Percentiles rank a stretch among this genome's conserved stretches.
These are phyloP conservation scores for Azolla pinnata DNA, from an alignment of 75 land plant species.

Conservation along the genomic window DNA sequence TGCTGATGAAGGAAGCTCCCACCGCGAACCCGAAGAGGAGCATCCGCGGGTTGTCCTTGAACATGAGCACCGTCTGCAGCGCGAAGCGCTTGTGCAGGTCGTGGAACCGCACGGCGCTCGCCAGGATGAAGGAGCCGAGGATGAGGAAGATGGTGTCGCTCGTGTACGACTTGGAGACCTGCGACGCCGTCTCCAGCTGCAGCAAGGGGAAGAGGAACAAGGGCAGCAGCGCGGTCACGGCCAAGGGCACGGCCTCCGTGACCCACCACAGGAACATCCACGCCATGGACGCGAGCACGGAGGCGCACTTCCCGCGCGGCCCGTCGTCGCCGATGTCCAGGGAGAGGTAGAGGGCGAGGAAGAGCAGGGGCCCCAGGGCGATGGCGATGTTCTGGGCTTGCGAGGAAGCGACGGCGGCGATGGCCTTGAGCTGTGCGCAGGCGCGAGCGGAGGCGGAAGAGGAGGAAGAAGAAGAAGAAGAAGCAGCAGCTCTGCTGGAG, in stretches of 20 bases:
- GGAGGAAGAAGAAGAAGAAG: too few relatives aligned
- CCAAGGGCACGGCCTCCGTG: constrained; percentile 78
- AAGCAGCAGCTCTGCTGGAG: too few relatives aligned
- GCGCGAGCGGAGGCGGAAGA: too few relatives aligned
- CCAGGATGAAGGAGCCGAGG: constrained; percentile 86
- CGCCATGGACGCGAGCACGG: constrained; percentile 55
- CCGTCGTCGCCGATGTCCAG: constrained; percentile 31
- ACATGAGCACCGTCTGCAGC: constrained; percentile 62
- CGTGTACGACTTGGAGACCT: constrained; percentile 69
- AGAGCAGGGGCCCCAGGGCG: constrained; percentile 38
- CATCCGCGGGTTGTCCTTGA: constrained; percentile 55
- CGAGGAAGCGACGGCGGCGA: too few relatives aligned
- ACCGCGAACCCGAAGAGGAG: constrained; percentile 74
- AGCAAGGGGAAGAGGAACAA: constrained; percentile 74
- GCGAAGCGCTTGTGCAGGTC: constrained; percentile 67
- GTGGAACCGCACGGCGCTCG: constrained; percentile 69
- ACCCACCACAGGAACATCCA: constrained; percentile 92
- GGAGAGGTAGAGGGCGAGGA: constrained; percentile 21
- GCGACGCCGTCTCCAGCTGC: constrained; percentile 45
- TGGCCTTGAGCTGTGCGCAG: too few relatives aligned
- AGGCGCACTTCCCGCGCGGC: constrained; percentile 10
- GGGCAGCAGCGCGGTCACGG: constrained; percentile 69
- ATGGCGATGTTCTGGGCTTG: constrained; percentile 8
- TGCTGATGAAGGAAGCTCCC: constrained; percentile 76
- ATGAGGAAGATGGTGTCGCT: constrained; percentile 70